phyloP scores from a whole-genome alignment of 2,329 filamentous ascomycete genomes.

The Plectosphaerella plurivora region DNA sequence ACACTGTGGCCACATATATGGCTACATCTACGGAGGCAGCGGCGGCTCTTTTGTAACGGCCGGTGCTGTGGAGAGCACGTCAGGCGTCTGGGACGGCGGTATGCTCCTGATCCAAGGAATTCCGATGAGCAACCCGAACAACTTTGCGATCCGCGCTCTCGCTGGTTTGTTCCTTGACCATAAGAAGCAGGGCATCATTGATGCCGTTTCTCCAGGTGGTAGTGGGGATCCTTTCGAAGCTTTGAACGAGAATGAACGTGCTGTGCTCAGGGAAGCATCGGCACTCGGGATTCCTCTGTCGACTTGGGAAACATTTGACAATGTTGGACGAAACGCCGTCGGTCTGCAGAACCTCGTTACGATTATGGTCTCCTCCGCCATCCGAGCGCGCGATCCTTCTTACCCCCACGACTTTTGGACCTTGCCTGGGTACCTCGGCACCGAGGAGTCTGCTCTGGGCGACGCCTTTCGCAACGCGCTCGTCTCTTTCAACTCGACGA shows the following conservation, averaged over 20 bases:
- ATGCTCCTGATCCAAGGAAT: constrained; percentile 13
- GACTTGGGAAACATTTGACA: constrained; percentile 9
- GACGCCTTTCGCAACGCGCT: constrained; percentile 4
- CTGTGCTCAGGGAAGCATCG: constrained; percentile 4
- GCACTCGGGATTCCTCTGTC: constrained; percentile 4
- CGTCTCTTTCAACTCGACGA: constrained; percentile 2
- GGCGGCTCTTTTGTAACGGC: constrained; percentile 14
- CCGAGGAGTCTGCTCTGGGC: constrained; percentile 8
- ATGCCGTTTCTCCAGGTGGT: constrained; percentile 7
- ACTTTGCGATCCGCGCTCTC: constrained; percentile 9
- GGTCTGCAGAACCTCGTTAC: too few relatives aligned
- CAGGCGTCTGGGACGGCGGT: constrained; percentile 15
- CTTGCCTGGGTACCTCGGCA: constrained; percentile 9
- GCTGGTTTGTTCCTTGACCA: constrained; percentile 3
- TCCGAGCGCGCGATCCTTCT: constrained; percentile 7
- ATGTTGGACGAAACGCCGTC: not conserved
- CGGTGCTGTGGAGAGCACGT: constrained; percentile 13
- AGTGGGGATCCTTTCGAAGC: constrained; percentile 15
- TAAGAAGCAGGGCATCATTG: constrained; percentile 1
- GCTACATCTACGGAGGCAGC: constrained; percentile 16
- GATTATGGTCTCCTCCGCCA: not conserved
- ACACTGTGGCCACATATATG: constrained; percentile 3
- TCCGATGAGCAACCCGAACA: constrained; percentile 13
- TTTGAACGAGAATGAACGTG: constrained; percentile 12
- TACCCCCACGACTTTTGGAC: constrained; percentile 14